Percentiles rank a stretch among this genome's conserved stretches.
phyloP scores from a whole-genome alignment of 768 basidiomycete species.

The Sporobolomyces phaffii region DNA sequence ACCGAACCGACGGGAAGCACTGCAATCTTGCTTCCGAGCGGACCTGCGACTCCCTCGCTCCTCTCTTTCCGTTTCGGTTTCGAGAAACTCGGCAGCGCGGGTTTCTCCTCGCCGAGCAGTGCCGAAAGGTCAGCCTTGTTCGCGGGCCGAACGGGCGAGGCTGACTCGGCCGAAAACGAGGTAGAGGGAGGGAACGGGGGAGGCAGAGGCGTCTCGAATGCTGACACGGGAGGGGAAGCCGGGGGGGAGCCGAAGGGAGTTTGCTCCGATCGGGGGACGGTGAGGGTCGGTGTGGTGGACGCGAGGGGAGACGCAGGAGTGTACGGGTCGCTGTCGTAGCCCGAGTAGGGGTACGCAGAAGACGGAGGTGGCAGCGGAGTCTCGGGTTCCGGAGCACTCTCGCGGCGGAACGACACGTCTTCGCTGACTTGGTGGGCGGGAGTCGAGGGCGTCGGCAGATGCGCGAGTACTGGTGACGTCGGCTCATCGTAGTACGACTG shows the following conservation, averaged over 20 bases:
- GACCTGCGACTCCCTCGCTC: not conserved
- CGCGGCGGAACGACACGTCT: constrained; percentile 9
- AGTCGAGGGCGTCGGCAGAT: not conserved
- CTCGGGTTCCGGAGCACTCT: constrained; percentile 27
- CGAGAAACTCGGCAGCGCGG: constrained; percentile 17
- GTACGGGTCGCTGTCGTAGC: not conserved
- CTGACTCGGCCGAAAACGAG: not conserved
- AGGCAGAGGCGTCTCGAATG: not conserved
- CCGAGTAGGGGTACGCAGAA: not conserved
- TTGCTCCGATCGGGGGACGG: constrained; percentile 2
- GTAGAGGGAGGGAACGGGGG: not conserved
- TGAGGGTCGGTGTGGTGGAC: not conserved
- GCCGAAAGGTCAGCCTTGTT: constrained; percentile 21
- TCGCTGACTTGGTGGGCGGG: not conserved
- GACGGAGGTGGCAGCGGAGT: not conserved
- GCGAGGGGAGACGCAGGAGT: not conserved
- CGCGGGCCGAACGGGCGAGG: not conserved
- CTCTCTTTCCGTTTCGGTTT: constrained; percentile 3
- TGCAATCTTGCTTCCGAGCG: constrained; percentile 8
- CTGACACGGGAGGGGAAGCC: not conserved
- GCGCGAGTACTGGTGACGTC: not conserved
- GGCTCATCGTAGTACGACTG: not conserved
- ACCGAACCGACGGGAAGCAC: constrained; percentile 21
- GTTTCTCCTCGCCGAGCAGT: constrained; percentile 34
- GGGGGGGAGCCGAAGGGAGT: constrained; percentile 32